Percentiles rank a stretch among this genome's conserved stretches.
Evolutionary conservation across 768 basidiomycete species (phyloP).

Genomic region (Amanita brunnescens): DNA sequence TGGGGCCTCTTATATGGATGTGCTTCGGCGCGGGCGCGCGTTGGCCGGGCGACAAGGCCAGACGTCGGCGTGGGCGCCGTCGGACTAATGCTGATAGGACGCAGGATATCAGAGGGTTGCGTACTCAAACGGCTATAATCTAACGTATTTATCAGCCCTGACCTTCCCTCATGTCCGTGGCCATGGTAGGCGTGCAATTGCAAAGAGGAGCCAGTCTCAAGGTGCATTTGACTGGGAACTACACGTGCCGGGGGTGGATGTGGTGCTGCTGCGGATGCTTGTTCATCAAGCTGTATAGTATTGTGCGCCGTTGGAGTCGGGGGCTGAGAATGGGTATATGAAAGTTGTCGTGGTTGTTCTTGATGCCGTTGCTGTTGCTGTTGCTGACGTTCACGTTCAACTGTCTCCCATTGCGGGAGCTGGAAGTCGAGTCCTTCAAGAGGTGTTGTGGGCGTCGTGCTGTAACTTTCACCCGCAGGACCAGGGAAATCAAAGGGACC

Average conservation of each 20-base stretch:
- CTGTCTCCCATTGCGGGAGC: conserved; percentile 31
- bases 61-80: conserved; percentile 3
- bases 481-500: conserved; percentile 15
- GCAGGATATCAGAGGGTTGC: conserved; percentile 6
- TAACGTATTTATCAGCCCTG: conserved; percentile 12
- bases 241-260: conserved; percentile 13
- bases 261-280: not conserved
- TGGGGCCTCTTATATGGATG: conserved; percentile 23
- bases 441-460: conserved; percentile 37
- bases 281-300: conserved; percentile 22
- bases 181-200: conserved; percentile 17
- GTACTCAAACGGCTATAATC: conserved; percentile 5
- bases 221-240: conserved; percentile 21
- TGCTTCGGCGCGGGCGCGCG: not conserved
- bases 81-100: conserved; percentile 12
- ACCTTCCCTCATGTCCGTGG: conserved; percentile 16
- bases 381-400: conserved; percentile 32
- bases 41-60: not conserved
- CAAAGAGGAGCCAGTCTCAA: conserved; percentile 2
- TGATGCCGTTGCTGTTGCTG: conserved; percentile 31
- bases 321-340: conserved; percentile 19
- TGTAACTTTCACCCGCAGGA: conserved; percentile 5
- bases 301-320: conserved; percentile 20
- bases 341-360: conserved; percentile 19
- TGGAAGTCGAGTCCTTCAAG: conserved; percentile 18